Evolutionary conservation across 2,329 filamentous ascomycete species (phyloP), one percentile per base, ranked within the genome.

Genomic region (Nothopassalora personata): DNA sequence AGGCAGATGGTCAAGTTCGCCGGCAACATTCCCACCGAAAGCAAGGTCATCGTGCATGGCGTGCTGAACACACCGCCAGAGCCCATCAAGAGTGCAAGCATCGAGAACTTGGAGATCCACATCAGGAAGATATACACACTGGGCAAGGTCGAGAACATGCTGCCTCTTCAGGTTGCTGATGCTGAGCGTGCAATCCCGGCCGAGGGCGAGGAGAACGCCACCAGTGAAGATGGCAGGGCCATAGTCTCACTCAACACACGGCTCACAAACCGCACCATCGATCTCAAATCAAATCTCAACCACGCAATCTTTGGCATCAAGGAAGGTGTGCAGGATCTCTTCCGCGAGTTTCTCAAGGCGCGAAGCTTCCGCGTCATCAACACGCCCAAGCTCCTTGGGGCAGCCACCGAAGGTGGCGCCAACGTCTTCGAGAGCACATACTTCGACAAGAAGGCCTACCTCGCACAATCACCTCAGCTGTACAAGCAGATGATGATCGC

Each of bases 1-100:
- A 87, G 86, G 73, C 91, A 90, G 76, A 97, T 97, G 93, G 90
- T 97, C 72, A 97, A 97, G 79, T 97, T 89, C 84, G 86, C 88
- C 52, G 85, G 84, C 54, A 83, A 79, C 48, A 77, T 96, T 66
- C 88, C 85, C 70, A 82, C 87, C 48, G 93, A 97, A 80, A 91
- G 88, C 66, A 92, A 66, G 50, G 86, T 97, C 28, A 79, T 86
- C 45, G 86, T 97, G 60, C 89, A 95, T 70, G 94, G 88, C 65
- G 78, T 82, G 33, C 87, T 97, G 55, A 84, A 91, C 80, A 88
- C 88, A 77, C 89, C 92, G 0, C 82, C 88, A 23, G 91, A 96
- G 71, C 89, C 90, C 3, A 89, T 97, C 73, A 94, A 95, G 78
- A 94, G 90, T 71, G 90, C 90, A 59, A 86, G 85, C 15, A 87